Evolutionary conservation across 179 eudicot species (phyloP).

Genomic region (Gypsophila paniculata): DNA sequence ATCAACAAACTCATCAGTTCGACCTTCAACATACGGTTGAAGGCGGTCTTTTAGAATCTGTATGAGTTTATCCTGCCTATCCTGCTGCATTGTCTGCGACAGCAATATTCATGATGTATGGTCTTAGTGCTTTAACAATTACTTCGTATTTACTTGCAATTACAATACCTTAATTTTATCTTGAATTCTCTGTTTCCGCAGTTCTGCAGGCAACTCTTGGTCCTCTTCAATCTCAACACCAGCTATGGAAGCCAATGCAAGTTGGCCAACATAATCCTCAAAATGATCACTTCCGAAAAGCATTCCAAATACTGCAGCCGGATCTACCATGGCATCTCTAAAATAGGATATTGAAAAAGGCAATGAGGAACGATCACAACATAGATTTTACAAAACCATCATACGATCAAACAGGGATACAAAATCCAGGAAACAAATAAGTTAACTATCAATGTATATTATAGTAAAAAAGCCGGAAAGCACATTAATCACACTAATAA

Average conservation of each 20-base stretch:
- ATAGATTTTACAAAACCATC: conserved; percentile 4
- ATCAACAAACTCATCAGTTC: conserved; percentile 54
- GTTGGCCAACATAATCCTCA: conserved; percentile 87
- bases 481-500: too few relatives aligned
- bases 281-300: conserved; percentile 81
- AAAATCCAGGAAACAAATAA: not conserved
- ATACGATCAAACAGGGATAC: not conserved
- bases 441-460: not conserved
- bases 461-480: not conserved
- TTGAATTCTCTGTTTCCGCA: conserved; percentile 54
- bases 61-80: conserved; percentile 74
- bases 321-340: conserved; percentile 89
- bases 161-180: conserved; percentile 67
- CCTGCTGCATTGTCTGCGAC: conserved; percentile 63
- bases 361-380: conserved; percentile 8
- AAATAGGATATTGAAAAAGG: conserved; percentile 21
- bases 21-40: conserved; percentile 68
- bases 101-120: conserved; percentile 10
- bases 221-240: conserved; percentile 63
- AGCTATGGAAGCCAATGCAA: conserved; percentile 69
- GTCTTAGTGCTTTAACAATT: conserved; percentile 7
- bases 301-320: conserved; percentile 93
- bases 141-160: not conserved
- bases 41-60: conserved; percentile 55
- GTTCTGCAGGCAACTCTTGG: conserved; percentile 43